Conservation (phyloP, 345 rosid genomes). For the Citrus maxima region DNA sequence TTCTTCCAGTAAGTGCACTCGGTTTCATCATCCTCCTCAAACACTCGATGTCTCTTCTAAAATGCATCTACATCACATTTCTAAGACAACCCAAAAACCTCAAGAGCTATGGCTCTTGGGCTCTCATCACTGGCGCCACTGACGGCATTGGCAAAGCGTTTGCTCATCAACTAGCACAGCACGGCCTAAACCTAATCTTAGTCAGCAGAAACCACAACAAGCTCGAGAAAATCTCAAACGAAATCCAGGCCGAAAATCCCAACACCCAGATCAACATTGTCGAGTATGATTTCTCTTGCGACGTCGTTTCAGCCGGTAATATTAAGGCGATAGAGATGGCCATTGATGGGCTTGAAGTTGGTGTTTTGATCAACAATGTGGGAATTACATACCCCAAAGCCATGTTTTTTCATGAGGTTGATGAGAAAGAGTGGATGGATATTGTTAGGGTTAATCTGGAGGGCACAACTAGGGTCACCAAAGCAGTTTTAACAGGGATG, state of each 20-base stretch:
- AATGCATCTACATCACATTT: constrained; percentile 42
- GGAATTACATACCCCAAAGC: constrained; percentile 83
- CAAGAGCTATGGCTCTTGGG: constrained; percentile 79
- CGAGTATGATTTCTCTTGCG: constrained; percentile 51
- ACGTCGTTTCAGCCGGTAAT: not conserved
- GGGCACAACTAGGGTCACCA: constrained; percentile 54
- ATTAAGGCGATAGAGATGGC: constrained; percentile 40
- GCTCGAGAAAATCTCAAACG: constrained; percentile 38
- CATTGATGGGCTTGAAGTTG: constrained; percentile 53
- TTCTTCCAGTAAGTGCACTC: constrained; percentile 21
- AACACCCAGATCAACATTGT: constrained; percentile 37
- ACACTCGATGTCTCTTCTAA: constrained; percentile 34
- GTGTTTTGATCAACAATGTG: constrained; percentile 74
- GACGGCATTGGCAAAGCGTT: constrained; percentile 87
- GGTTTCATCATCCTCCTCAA: constrained; percentile 50
- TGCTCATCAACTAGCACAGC: constrained; percentile 53
- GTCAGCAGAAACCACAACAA: constrained; percentile 58
- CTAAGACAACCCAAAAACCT: constrained; percentile 46
- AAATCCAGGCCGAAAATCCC: constrained; percentile 40
- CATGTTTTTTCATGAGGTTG: constrained; percentile 77
- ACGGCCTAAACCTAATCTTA: constrained; percentile 64
- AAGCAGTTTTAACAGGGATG: constrained; percentile 65
- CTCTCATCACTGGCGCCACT: constrained; percentile 80
- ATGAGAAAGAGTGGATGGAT: constrained; percentile 59
- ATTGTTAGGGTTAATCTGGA: constrained; percentile 66